Conservation (phyloP, 306 rosid genomes). For the Rubus idaeus region DNA sequence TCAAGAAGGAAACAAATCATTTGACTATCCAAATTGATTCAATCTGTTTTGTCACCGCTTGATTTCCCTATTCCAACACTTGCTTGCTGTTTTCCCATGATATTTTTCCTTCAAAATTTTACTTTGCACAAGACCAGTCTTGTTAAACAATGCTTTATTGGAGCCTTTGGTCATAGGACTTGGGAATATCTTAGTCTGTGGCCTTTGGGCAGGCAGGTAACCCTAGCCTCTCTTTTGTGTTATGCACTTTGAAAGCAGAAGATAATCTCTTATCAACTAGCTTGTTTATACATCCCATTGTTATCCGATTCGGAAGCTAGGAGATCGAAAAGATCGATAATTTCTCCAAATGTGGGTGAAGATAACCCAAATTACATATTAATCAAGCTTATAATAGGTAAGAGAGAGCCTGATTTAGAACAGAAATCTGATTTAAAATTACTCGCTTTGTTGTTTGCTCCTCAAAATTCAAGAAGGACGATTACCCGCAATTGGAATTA, state of each 20-base stretch:
- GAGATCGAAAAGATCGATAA: no score
- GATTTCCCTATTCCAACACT: conserved; percentile 6
- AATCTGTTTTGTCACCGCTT: background rate
- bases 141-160: background rate
- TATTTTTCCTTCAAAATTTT: background rate
- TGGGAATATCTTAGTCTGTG: conserved; percentile 16
- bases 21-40: background rate
- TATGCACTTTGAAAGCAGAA: conserved; percentile 21
- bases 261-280: conserved; percentile 4
- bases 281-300: no score
- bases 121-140: background rate
- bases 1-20: no score
- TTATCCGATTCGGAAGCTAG: no score
- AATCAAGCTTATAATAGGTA: no score
- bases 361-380: no score
- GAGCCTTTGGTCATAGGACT: conserved; percentile 21
- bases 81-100: conserved; percentile 6
- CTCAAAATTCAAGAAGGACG: no score
- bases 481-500: no score
- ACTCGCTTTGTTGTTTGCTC: no score
- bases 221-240: conserved; percentile 10
- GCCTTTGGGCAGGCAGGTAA: background rate
- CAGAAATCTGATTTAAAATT: no score
- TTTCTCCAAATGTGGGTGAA: no score
- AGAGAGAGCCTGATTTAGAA: no score